Evolutionary conservation across 140 eudicot species (phyloP).

Genomic region (Flaveria floridana): DNA sequence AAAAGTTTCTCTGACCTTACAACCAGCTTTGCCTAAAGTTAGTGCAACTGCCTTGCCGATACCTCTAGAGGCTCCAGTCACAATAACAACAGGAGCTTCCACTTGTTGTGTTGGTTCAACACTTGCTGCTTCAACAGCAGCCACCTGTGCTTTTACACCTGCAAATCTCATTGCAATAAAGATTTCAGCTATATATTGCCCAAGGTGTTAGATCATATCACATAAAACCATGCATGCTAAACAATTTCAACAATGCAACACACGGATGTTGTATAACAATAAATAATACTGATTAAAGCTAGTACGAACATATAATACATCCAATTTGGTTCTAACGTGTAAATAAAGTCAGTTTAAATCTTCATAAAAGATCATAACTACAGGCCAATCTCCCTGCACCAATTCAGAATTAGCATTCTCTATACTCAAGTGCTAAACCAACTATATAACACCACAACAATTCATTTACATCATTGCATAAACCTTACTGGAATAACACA

Average conservation of each 20-base stretch:
- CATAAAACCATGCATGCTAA: background rate
- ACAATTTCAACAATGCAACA: background rate
- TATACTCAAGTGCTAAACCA: background rate
- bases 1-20: constrained; percentile 56
- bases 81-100: constrained; percentile 90
- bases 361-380: background rate
- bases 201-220: background rate
- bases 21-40: constrained; percentile 91
- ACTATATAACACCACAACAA: background rate
- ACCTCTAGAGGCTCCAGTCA: constrained; percentile 99
- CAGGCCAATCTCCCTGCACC: no score
- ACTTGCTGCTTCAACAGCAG: constrained; percentile 54
- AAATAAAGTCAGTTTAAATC: background rate
- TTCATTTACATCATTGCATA: background rate
- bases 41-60: constrained; percentile 91
- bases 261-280: background rate
- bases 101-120: constrained; percentile 47
- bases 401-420: background rate
- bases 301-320: background rate
- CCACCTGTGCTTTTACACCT: constrained; percentile 49
- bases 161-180: constrained; percentile 19
- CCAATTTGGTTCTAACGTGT: constrained; percentile 13
- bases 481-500: background rate
- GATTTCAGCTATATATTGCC: constrained; percentile 22
- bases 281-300: background rate